Evolutionary conservation across 2,329 filamentous ascomycete genomes (phyloP).

Genomic region (Conoideocrella luteorostrata): DNA sequence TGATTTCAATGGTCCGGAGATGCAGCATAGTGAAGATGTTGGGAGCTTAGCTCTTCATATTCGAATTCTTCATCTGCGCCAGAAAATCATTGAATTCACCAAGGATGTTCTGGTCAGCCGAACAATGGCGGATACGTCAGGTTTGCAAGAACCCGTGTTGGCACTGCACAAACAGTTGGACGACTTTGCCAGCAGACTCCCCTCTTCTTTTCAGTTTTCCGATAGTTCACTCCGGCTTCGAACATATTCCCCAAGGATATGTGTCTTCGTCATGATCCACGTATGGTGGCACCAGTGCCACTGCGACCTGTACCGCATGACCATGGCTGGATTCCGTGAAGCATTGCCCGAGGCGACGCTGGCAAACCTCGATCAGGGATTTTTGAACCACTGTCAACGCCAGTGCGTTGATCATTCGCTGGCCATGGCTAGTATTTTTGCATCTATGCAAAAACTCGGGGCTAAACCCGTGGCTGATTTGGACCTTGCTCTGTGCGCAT

Average conservation of each 20-base stretch:
- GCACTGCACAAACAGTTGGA: constrained; percentile 42
- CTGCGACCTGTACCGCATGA: constrained; percentile 50
- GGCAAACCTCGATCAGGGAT: constrained; percentile 39
- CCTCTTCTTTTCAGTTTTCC: constrained; percentile 51
- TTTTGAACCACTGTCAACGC: constrained; percentile 42
- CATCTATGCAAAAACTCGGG: constrained; percentile 43
- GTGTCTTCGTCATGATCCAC: constrained; percentile 54
- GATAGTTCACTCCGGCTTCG: constrained; percentile 49
- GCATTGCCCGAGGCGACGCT: constrained; percentile 39
- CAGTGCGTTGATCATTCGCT: constrained; percentile 49
- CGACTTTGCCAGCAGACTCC: constrained; percentile 46
- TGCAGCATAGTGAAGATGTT: constrained; percentile 40
- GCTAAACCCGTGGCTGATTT: constrained; percentile 48
- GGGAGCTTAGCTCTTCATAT: constrained; percentile 51
- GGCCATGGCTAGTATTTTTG: constrained; percentile 50
- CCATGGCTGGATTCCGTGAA: constrained; percentile 44
- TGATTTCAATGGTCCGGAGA: constrained; percentile 34
- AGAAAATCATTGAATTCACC: constrained; percentile 48
- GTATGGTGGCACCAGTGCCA: constrained; percentile 54
- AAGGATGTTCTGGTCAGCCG: constrained; percentile 32
- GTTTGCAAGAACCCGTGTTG: constrained; percentile 36
- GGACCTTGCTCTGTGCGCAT: constrained; percentile 49
- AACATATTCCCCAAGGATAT: constrained; percentile 50
- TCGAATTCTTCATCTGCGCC: constrained; percentile 48
- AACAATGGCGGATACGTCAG: constrained; percentile 34